Evolutionary conservation across 768 basidiomycete species (phyloP).

Genomic region (Tricholoma sp.): DNA sequence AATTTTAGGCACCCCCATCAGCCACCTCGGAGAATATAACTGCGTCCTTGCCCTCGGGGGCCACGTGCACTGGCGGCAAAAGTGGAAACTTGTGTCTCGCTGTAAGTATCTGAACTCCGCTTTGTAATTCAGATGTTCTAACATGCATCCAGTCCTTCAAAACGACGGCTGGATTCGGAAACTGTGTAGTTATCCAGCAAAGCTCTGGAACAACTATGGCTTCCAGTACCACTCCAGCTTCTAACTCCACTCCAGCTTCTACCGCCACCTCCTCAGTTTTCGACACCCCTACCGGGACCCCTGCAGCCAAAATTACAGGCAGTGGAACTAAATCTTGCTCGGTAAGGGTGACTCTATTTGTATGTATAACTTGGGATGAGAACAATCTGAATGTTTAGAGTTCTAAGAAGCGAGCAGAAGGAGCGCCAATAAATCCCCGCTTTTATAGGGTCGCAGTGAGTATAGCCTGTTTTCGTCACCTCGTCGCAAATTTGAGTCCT

Average conservation of each 20-base stretch:
- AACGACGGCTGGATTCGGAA: conserved; percentile 47
- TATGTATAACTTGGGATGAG: conserved; percentile 1
- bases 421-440: conserved; percentile 12
- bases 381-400: not conserved
- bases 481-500: not conserved
- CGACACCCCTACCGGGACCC: conserved; percentile 17
- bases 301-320: conserved; percentile 6
- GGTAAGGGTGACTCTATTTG: conserved; percentile 8
- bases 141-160: conserved; percentile 33
- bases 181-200: conserved; percentile 46
- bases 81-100: conserved; percentile 43
- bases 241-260: not conserved
- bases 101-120: conserved; percentile 18
- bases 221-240: conserved; percentile 8
- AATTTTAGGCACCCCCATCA: conserved; percentile 31
- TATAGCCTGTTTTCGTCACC: not conserved
- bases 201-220: conserved; percentile 14
- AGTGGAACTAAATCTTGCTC: not conserved
- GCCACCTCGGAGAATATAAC: conserved; percentile 35
- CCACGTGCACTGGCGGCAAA: conserved; percentile 45
- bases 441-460: conserved; percentile 17
- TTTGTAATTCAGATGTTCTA: not conserved
- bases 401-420: conserved; percentile 1
- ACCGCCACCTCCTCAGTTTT: too few species aligned
- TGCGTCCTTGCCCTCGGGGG: conserved; percentile 42